These are phyloP conservation scores for Jamesozyma gamospora DNA, from an alignment of 805 yeast species.

Conservation along the genomic window DNA sequence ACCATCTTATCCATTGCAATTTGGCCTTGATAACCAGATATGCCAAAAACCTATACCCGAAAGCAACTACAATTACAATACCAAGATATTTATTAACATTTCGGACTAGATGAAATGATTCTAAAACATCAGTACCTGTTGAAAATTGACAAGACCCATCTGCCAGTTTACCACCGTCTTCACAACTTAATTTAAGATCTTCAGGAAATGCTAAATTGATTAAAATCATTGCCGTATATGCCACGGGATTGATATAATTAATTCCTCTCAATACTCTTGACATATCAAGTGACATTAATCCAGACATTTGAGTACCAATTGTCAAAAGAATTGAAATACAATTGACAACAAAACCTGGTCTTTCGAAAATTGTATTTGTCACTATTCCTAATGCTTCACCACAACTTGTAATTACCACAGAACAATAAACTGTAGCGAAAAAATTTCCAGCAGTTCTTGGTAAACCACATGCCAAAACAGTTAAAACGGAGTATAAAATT, in stretches of 20 bases:
- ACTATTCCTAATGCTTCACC: constrained; percentile 83
- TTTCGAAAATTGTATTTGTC: constrained; percentile 61
- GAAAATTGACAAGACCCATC: constrained; percentile 37
- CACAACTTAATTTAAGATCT: constrained; percentile 44
- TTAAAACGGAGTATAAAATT: constrained; percentile 47
- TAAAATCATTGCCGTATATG: constrained; percentile 54
- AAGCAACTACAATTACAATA: constrained; percentile 21
- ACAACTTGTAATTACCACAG: constrained; percentile 49
- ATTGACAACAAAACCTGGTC: constrained; percentile 74
- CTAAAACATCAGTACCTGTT: constrained; percentile 47
- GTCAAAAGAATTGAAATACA: constrained; percentile 56
- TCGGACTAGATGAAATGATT: constrained; percentile 37
- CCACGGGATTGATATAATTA: constrained; percentile 70
- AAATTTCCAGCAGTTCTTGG: constrained; percentile 59
- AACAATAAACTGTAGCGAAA: constrained; percentile 49
- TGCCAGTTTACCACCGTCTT: constrained; percentile 28
- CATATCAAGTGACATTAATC: constrained; percentile 72
- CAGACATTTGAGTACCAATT: constrained; percentile 75
- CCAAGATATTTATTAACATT: constrained; percentile 33
- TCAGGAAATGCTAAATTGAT: constrained; percentile 50
- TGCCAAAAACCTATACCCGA: constrained; percentile 20
- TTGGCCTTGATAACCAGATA: constrained; percentile 19
- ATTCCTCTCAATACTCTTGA: constrained; percentile 56
- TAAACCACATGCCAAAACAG: constrained; percentile 63
- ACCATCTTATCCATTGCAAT: constrained; percentile 24